Evolutionary conservation across 495 filamentous ascomycete species (phyloP), one percentile per base, ranked within the genome.

Genomic region (Hamigera avellanea): DNA sequence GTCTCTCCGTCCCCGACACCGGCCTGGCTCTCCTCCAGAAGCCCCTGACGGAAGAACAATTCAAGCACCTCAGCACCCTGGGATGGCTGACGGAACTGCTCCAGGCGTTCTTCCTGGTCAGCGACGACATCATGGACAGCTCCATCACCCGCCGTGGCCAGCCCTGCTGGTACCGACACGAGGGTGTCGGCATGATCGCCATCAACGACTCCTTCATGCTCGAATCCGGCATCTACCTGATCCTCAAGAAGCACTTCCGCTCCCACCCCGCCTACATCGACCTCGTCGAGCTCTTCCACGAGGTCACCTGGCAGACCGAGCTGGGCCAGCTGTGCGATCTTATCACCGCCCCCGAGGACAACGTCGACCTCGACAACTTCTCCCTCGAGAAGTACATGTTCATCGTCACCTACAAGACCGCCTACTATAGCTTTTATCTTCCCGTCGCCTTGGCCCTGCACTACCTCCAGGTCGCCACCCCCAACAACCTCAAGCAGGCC

Each of bases 171-270:
- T 98, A 94, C 67, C 76, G 76, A 32, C 73, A 85, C 34, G 76
- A 84, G 23, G 71, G 78, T 19, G 91, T 98, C 15, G 87, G 88
- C 48, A 81, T 86, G 75, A 70, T 95, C 49, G 93, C 91, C 51
- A 95, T 98, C 70, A 98, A 98, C 69, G 91, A 98, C 55, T 78
- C 89, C 44, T 94, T 98, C 73, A 77, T 96, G 74, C 81, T 98
- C 46, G 93, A 95, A 67, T 67, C 78, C 7, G 62, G 76, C 48
- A 95, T 98, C 62, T 98, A 89, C 69, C 56, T 78, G 6, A 76
- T 96, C 25, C 76, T 98, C 36, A 89, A 88, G 69, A 91, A 93
- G 61, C 76, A 85, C 61, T 96, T 95, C 75, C 77, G 80, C 43
- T 65, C 69, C 31, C 86, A 95, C 59, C 75, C 82, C 26, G 65